These are phyloP conservation scores for Pontederia crassipes DNA, from an alignment of 176 grass and related monocot genomes.

Conservation along the genomic window DNA sequence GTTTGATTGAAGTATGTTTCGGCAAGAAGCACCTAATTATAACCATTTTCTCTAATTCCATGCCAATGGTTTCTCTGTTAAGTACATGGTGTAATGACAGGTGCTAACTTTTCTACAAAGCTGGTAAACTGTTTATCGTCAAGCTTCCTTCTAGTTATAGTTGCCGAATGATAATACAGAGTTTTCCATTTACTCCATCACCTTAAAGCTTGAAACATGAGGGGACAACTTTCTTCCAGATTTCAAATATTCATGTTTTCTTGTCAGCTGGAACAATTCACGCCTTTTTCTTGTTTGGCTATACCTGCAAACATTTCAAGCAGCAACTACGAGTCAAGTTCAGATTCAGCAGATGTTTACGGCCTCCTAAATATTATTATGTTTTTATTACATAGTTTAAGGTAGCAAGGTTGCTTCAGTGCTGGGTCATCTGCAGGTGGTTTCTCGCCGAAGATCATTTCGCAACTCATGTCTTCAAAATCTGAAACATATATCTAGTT, in stretches of 20 bases:
- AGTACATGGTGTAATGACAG: no score
- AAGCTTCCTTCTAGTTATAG: no score
- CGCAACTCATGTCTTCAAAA: conserved; percentile 99
- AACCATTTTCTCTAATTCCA: no score
- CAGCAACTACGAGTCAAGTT: conserved; percentile 10
- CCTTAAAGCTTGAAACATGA: no score
- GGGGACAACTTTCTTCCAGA: no score
- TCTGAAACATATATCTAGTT: conserved; percentile 38
- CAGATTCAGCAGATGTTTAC: conserved; percentile 4
- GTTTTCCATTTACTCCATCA: no score
- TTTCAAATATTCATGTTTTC: not conserved
- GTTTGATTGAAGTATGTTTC: no score
- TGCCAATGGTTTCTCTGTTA: no score
- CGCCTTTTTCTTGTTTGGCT: conserved; percentile 47
- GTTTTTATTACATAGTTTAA: conserved; percentile 42
- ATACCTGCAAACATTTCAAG: conserved; percentile 48
- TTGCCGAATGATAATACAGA: no score
- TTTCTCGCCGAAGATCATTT: conserved; percentile 92
- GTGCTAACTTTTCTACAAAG: no score
- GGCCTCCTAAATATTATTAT: not conserved
- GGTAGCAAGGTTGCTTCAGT: conserved; percentile 84
- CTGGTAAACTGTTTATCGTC: no score
- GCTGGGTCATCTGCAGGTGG: conserved; percentile 78
- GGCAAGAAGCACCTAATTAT: no score
- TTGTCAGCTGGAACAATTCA: conserved; percentile 60